Base-by-base conservation (phyloP, 2,329 filamentous ascomycete species). In the Myriosclerotinia duriaeana region DNA sequence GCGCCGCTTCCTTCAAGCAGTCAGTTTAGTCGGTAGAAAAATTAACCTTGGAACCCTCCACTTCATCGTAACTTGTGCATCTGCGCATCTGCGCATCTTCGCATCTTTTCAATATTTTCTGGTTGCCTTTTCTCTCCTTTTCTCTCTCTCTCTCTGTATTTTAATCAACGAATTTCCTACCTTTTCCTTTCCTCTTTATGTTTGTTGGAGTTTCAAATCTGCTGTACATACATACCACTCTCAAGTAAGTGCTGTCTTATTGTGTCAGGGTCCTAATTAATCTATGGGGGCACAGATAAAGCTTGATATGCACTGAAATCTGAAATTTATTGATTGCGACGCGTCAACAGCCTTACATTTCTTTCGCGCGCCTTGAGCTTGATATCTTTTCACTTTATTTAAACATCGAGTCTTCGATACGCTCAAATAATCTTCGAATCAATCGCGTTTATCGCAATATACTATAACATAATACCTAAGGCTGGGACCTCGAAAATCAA, bases 281-380 rank as follows among this genome's bases (percentile, higher is more conserved):
- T 44, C 44, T 48, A 53, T 14, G 11, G 58, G 58, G 30, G 44
- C 44, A 61, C 44, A 61, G 58, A 52, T 50, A 22, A 50, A 17
- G 4, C 58, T 61, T 61, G 58, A 61, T 48, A 50, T 61, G 58
- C 44, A 26, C 34, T 61, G n/a, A 52, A 61, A 20, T 60, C 34
- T 61, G 30, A 52, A 61, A 26, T 60, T 61, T 50, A 61, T 67
- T 67, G 46, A 71, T 72, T 68, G 59, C 71, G 69, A 74, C 71
- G 71, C 71, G 71, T 72, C 64, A 48, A 63, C 52, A 62, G 60
- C 64, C 55, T 59, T 68, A 48, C 38, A 38, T 38, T 62, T 61
- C 46, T 65, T 69, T 68, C 67, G 59, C 63, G 67, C 62, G 67
- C 58, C 66, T 53, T 59, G 65, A 66, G 62, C 48, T 53, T 34